Evolutionary conservation across 2,329 filamentous ascomycete genomes (phyloP), one percentile per base, ranked within the genome.

Genomic region (Diaporthe velutina): DNA sequence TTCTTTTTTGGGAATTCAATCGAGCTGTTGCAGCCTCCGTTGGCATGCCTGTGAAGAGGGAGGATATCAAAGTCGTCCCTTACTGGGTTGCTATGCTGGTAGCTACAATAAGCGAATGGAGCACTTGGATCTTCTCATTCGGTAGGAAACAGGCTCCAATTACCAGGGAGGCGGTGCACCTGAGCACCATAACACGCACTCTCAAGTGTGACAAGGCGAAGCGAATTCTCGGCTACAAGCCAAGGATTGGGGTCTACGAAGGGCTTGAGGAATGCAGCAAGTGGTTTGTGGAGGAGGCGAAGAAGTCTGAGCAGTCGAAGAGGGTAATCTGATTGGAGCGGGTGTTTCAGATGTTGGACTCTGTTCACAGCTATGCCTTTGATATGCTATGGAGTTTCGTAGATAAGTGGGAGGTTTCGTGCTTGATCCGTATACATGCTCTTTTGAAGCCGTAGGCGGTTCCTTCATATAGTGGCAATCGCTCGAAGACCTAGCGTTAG

Each of bases 1-100:
- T 79, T 17, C 75, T 76, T 17, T 83, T 83, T 76, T 84, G 81
- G 82, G 80, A 80, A 25, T 83, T 81, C 67, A 74, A 78, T 17
- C 77, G 79, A 22, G 57, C 77, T 22, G 70, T 78, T 48, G 79
- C 80, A 61, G 78, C 77, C 19, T 75, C 71, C n/a, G 77, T 80
- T 22, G 81, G 81, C 17, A 48, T 79, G 54, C 74, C 76, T 10
- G 73, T 78, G 3, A 71, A 74, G 10, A 67, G 75, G 25, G 75
- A 79, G 42, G 77, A 80, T 7, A 76, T 81, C 33, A 76, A 57
- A 33, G 66, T 76, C 19, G 68, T 82, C 13, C 79, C 79, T 33
- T 50, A 68, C 13, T 79, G 78, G 77, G 48, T 79, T 40, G 81
- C 76, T 33, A 45, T 38, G 35, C 33, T 68, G 40, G 25, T 30